A percentile compares a stretch with the other conserved stretches of the same genome.
phyloP scores from a whole-genome alignment of 73 alveolate species.

The Uronychia binucleata region DNA sequence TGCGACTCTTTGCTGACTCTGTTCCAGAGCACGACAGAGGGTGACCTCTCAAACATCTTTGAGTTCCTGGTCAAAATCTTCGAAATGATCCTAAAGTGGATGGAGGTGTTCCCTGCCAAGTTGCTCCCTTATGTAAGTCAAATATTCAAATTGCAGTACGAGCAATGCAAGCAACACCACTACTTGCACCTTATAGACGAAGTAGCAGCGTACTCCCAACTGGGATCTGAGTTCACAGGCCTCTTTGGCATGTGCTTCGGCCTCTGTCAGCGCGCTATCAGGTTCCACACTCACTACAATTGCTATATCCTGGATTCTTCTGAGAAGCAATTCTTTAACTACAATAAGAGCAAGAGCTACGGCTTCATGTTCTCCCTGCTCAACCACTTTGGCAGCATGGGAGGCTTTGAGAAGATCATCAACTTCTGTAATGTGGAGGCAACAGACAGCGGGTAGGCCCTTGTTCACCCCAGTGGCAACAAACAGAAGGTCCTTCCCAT shows the following conservation, averaged over 20 bases:
- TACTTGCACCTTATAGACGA: conserved; percentile 56
- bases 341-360: neutral
- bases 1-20: conserved; percentile 65
- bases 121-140: conserved; percentile 32
- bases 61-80: conserved; percentile 55
- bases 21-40: conserved; percentile 2
- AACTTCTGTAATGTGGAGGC: conserved; percentile 23
- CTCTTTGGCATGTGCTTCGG: conserved; percentile 68
- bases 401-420: conserved; percentile 28
- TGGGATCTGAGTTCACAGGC: conserved; percentile 59
- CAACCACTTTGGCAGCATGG: conserved; percentile 19
- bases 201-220: conserved; percentile 61
- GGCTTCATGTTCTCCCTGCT: neutral
- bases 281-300: conserved; percentile 26
- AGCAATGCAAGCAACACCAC: conserved; percentile 38
- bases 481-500: conserved; percentile 25
- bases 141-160: conserved; percentile 11
- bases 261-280: conserved; percentile 49
- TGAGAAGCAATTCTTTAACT: neutral
- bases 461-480: conserved; percentile 16
- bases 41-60: conserved; percentile 41
- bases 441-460: conserved; percentile 19
- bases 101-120: conserved; percentile 61
- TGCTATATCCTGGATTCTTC: neutral
- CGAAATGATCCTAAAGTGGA: conserved; percentile 47